Evolutionary conservation across 495 filamentous ascomycete genomes (phyloP).

Genomic region (Cairneyella variabilis): DNA sequence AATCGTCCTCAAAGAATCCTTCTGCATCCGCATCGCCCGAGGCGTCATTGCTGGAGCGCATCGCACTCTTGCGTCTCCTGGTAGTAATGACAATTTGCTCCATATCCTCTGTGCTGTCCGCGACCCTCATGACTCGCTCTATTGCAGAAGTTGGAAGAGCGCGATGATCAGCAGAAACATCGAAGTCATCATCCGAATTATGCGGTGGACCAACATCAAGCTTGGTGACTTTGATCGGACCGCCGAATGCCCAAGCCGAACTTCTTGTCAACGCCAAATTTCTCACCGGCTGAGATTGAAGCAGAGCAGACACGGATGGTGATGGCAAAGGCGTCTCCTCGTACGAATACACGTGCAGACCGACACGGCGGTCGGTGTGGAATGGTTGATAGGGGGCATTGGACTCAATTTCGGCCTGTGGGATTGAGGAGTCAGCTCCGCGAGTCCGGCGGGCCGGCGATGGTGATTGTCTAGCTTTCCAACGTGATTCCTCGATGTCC

Average conservation of each 20-base stretch:
- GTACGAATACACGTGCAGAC: constrained; percentile 56
- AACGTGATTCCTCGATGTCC: constrained; percentile 34
- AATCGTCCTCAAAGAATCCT: constrained; percentile 93
- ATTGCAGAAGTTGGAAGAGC: constrained; percentile 52
- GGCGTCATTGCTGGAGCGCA: constrained; percentile 26
- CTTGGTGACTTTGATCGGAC: constrained; percentile 53
- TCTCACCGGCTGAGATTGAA: background rate
- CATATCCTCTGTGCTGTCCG: constrained; percentile 59
- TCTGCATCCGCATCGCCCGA: constrained; percentile 48
- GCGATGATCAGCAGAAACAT: constrained; percentile 40
- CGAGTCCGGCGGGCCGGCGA: constrained; percentile 13
- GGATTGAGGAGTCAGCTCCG: constrained; percentile 53
- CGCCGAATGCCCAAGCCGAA: constrained; percentile 69
- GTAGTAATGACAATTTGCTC: constrained; percentile 81
- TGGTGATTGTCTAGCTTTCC: constrained; percentile 23
- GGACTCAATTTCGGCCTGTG: constrained; percentile 89
- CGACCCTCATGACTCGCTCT: constrained; percentile 41
- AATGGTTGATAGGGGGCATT: constrained; percentile 88
- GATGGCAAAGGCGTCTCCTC: constrained; percentile 4
- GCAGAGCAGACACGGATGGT: constrained; percentile 24
- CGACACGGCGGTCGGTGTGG: constrained; percentile 79
- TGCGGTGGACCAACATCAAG: constrained; percentile 53
- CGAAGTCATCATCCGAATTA: constrained; percentile 39
- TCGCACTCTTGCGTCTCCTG: constrained; percentile 57
- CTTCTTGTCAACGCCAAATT: background rate